These are phyloP conservation scores for Imleria badia DNA, from an alignment of 768 basidiomycete genomes.

Conservation along the genomic window DNA sequence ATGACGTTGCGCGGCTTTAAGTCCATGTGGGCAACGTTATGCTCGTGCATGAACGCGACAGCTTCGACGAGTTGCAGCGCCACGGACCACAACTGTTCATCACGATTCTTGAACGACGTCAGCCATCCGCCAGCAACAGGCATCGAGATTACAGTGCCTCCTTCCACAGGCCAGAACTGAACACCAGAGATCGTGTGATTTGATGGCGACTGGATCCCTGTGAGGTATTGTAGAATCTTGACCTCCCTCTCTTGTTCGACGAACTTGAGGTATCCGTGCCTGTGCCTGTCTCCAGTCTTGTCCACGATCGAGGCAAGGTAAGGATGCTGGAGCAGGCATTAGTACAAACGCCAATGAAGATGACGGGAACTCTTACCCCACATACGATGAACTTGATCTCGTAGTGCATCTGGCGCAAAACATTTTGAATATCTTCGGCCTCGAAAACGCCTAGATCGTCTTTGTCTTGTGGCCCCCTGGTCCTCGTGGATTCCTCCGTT, in stretches of 20 bases:
- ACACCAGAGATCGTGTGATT: too few species aligned
- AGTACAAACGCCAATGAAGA: background rate
- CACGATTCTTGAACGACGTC: background rate
- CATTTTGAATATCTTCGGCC: too few species aligned
- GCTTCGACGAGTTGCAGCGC: slow-evolving; percentile 1
- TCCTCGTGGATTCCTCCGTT: too few species aligned
- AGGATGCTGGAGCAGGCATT: background rate
- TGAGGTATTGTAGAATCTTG: slow-evolving; percentile 5
- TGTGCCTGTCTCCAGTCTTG: background rate
- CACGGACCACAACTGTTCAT: background rate
- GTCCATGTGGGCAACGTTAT: too few species aligned
- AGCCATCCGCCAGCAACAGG: background rate
- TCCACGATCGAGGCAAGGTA: background rate
- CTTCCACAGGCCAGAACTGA: too few species aligned
- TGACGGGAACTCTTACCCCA: background rate
- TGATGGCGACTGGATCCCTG: too few species aligned
- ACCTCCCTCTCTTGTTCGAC: background rate
- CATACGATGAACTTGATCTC: background rate
- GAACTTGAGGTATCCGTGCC: slow-evolving; percentile 16
- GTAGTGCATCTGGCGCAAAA: background rate
- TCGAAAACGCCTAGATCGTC: background rate
- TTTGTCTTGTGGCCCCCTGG: too few species aligned
- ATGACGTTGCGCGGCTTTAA: slow-evolving; percentile 6
- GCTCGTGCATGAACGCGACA: slow-evolving; percentile 6
- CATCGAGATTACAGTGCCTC: background rate